A percentile compares a stretch with the other conserved stretches of the same genome.
Evolutionary conservation across 306 rosid species (phyloP).

Genomic region (Rubus parviflorus): DNA sequence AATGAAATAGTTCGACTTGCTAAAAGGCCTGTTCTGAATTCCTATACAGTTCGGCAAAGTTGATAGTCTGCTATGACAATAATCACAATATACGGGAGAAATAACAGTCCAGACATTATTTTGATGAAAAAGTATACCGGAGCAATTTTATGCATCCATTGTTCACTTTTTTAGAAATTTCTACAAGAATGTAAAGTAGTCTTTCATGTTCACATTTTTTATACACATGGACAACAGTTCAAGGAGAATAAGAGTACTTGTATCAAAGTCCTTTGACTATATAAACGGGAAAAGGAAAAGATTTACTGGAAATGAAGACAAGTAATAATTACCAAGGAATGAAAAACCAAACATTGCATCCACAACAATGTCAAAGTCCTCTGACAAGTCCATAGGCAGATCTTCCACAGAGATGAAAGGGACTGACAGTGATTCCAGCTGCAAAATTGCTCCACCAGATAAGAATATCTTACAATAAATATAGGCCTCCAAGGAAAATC

Average conservation of each 20-base stretch:
- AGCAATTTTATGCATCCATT: not conserved
- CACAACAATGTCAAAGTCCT: constrained; percentile 66
- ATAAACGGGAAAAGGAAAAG: not conserved
- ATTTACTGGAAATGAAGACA: constrained; percentile 7
- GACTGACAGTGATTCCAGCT: constrained; percentile 84
- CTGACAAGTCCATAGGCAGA: constrained; percentile 62
- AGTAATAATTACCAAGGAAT: constrained; percentile 66
- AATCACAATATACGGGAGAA: not conserved
- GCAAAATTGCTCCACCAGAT: constrained; percentile 38
- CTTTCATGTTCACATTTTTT: not conserved
- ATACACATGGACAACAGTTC: not conserved
- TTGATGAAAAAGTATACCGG: not conserved
- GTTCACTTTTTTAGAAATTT: not conserved
- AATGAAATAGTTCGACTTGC: not conserved
- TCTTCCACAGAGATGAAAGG: constrained; percentile 86
- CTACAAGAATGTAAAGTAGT: not conserved
- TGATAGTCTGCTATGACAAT: not conserved
- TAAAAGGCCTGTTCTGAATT: not conserved
- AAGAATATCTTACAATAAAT: constrained; percentile 24
- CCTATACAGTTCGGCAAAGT: not conserved
- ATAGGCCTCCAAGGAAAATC: not conserved
- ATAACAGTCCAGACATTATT: not conserved
- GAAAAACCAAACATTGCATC: constrained; percentile 98
- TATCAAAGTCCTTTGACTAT: not conserved
- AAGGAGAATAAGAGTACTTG: not conserved